phyloP scores from a whole-genome alignment of 768 basidiomycete species.

The Rossbeevera mucosa region DNA sequence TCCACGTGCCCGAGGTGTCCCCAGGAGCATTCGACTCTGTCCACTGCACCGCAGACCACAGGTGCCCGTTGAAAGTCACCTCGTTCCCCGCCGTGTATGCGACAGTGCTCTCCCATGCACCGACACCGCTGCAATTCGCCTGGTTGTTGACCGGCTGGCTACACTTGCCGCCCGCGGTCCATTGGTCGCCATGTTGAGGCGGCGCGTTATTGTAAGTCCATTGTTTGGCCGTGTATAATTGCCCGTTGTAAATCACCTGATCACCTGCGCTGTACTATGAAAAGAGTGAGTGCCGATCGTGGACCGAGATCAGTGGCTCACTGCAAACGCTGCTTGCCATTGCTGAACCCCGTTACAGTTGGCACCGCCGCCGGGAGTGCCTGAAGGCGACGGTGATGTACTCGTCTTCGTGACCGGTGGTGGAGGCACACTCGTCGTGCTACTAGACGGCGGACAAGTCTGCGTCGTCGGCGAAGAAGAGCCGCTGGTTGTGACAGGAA shows the following conservation, averaged over 20 bases:
- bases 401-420: neutral
- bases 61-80: conserved; percentile 11
- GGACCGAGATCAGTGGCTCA: neutral
- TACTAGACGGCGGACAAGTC: neutral
- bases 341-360: conserved; percentile 16
- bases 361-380: neutral
- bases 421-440: neutral
- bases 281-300: neutral
- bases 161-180: conserved; percentile 10
- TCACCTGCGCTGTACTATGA: conserved; percentile 23
- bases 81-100: conserved; percentile 18
- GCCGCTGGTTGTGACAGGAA: neutral
- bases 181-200: conserved; percentile 11
- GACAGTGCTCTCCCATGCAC: conserved; percentile 12
- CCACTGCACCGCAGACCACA: conserved; percentile 29
- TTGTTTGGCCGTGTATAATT: conserved; percentile 23
- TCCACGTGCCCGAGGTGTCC: conserved; percentile 26
- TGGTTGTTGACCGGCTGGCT: conserved; percentile 21
- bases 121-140: conserved; percentile 19
- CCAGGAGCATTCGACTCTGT: conserved; percentile 16
- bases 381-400: neutral
- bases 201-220: conserved; percentile 26
- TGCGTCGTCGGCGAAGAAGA: neutral
- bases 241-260: conserved; percentile 18
- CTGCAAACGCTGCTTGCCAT: conserved; percentile 25